Conservation (phyloP, 768 basidiomycete genomes). For the Pholiota conissans region DNA sequence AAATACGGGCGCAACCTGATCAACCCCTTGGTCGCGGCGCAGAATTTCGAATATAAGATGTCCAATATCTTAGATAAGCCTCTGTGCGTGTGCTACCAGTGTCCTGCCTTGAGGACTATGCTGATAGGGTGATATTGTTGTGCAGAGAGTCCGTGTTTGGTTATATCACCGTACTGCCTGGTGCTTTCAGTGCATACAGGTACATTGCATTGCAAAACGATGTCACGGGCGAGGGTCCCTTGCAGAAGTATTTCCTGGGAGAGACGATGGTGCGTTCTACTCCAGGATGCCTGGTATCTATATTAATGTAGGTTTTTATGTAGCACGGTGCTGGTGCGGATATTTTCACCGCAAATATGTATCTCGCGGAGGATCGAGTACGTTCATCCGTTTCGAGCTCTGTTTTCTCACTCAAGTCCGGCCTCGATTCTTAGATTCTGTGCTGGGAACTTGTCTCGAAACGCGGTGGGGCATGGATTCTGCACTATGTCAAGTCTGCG, state of each 20-base stretch:
- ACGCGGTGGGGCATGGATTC: constrained; percentile 82
- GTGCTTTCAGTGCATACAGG: constrained; percentile 89
- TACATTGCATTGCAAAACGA: constrained; percentile 94
- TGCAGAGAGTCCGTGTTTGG: constrained; percentile 80
- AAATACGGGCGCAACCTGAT: constrained; percentile 76
- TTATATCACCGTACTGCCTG: constrained; percentile 92
- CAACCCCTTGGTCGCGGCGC: constrained; percentile 57
- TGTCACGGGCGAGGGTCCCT: constrained; percentile 74
- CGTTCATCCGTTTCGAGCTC: constrained; percentile 28
- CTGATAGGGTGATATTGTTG: not conserved
- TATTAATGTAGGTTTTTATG: not conserved
- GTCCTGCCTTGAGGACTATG: not conserved
- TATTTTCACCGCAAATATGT: constrained; percentile 97
- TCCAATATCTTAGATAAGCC: constrained; percentile 93
- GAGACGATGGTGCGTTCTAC: constrained; percentile 74
- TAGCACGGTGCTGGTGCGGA: constrained; percentile 82
- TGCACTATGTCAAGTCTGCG: constrained; percentile 96
- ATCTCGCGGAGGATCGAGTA: constrained; percentile 84
- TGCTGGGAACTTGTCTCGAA: constrained; percentile 99
- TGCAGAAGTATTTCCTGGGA: constrained; percentile 96
- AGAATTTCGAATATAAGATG: constrained; percentile 86
- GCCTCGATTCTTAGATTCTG: constrained; percentile 48
- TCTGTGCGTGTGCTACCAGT: constrained; percentile 29
- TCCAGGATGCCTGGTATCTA: not conserved
- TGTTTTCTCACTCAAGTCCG: not conserved